Evolutionary conservation across 2,329 filamentous ascomycete species (phyloP), one percentile per base, ranked within the genome.

Genomic region (Amauroascus verrucosus): DNA sequence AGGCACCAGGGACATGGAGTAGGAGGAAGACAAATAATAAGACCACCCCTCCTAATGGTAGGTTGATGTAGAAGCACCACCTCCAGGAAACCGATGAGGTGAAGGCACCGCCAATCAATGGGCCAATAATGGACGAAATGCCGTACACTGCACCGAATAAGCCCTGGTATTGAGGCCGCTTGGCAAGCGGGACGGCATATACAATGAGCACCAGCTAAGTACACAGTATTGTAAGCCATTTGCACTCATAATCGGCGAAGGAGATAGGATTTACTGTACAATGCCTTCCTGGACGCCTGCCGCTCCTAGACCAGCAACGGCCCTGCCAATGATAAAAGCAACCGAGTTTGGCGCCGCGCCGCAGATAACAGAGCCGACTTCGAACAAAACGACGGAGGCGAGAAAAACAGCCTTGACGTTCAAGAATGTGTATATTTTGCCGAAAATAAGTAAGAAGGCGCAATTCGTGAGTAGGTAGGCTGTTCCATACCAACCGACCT

Each of bases 401-500:
- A 75, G 57, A 48, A 71, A 72, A 1, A 68, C 65, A 67, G 66
- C 71, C 62, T 76, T 75, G 43, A 69, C 61, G 3, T 67, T 63
- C 58, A 69, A 73, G 61, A 71, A 69, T 0, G 65, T 70, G 60
- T 73, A 74, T 1, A 74, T 53, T 57, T 70, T 70, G 26, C 73
- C 74, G 46, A 71, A 73, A 5, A 67, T 62, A 16, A 74, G 60
- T 33, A 70, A 68, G 51, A 75, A 67, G 3, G 70, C 64, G 55
- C 68, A 70, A 4, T 64, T 68, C 1, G 72, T 73, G 20, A 76
- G 61, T 6, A 74, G 61, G 56, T 74, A 74, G 2, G 70, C 64
- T 41, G 67, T 71, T 26, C 71, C 71, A 56, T 77, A 76, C 74
- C 75, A 77, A 30, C 72, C 72, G 6, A 77, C 67, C 53, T 76